Evolutionary conservation across 495 filamentous ascomycete genomes (phyloP), one percentile per base, ranked within the genome.

Genomic region (Barbatosphaeria neglecta): DNA sequence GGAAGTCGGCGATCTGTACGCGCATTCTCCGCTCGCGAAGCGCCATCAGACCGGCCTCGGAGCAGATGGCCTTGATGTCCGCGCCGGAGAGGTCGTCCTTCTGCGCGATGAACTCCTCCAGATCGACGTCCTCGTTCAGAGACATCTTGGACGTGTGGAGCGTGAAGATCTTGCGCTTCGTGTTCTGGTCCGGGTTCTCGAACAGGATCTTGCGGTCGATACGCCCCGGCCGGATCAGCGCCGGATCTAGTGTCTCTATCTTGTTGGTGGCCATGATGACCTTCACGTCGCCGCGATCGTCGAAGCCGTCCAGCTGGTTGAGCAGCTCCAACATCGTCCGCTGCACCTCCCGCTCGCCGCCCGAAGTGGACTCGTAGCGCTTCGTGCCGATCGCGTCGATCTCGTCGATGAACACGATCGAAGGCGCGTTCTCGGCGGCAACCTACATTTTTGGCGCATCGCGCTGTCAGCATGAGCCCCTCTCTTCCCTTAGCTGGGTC

Each of bases 211-310:
- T 98, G 40, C 92, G 84, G 66, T 99, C 92, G 59, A 99, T 99
- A 78, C 92, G 87, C 54, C 92, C 92, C 41, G 92, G 92, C 50
- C 92, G 83, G 62, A 99, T 99, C 51, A 99, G 73, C 40, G 92
- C 92, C 39, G 92, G 92, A 56, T 99, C 92, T 22, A 99, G 74
- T 3, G 88, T 95, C 59, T 99, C 92, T 51, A 99, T 99, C 77
- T 99, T 99, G 78, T 99, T 99, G 42, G 92, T 99, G 16, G 92
- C 92, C 87, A 99, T 95, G 65, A 99, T 88, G 44, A 99, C 92
- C 74, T 99, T 99, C 64, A 99, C 93, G 63, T 99, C 92, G 51
- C 92, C 92, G 53, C 92, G 84, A 65, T 99, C 92, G 65, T 99
- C 92, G 67, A 99, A 99, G 48, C 92, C 92, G 61, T 99, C 92